Conservation (phyloP, 2,329 filamentous ascomycete species). For the Aspergillus thermomutatus region DNA sequence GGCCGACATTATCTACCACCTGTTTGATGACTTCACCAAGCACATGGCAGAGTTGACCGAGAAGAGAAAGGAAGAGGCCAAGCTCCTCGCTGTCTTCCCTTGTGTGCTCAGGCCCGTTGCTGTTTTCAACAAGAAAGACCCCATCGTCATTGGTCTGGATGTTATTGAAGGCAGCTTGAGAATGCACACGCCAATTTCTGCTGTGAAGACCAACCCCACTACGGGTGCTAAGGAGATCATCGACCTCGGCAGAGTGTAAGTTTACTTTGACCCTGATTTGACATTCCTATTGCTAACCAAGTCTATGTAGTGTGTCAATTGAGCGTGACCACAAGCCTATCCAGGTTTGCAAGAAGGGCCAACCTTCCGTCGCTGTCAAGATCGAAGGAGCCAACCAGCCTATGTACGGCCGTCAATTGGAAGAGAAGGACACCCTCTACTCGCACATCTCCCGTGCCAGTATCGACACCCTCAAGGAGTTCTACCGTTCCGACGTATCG, state of each 20-base stretch:
- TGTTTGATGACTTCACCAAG: slow-evolving; percentile 94
- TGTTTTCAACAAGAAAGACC: slow-evolving; percentile 97
- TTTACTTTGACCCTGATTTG: slow-evolving; percentile 23
- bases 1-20: slow-evolving; percentile 97
- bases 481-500: slow-evolving; percentile 79
- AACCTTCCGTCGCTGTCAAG: slow-evolving; percentile 97
- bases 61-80: slow-evolving; percentile 93
- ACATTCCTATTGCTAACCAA: slow-evolving; percentile 17
- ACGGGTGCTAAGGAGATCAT: slow-evolving; percentile 83
- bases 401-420: slow-evolving; percentile 88
- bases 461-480: slow-evolving; percentile 95
- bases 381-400: slow-evolving; percentile 94
- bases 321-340: slow-evolving; percentile 98
- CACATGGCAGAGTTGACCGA: slow-evolving; percentile 86
- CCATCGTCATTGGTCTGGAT: slow-evolving; percentile 93
- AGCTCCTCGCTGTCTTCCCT: slow-evolving; percentile 94
- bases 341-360: slow-evolving; percentile 86
- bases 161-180: slow-evolving; percentile 85
- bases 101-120: slow-evolving; percentile 86
- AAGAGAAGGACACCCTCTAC: slow-evolving; percentile 86
- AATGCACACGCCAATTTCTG: slow-evolving; percentile 85
- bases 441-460: slow-evolving; percentile 80
- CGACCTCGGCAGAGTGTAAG: slow-evolving; percentile 87
- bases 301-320: slow-evolving; percentile 70
- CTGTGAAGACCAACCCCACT: slow-evolving; percentile 74